phyloP scores from a whole-genome alignment of 1,139 yeast species.

The Kazachstania sp. region DNA sequence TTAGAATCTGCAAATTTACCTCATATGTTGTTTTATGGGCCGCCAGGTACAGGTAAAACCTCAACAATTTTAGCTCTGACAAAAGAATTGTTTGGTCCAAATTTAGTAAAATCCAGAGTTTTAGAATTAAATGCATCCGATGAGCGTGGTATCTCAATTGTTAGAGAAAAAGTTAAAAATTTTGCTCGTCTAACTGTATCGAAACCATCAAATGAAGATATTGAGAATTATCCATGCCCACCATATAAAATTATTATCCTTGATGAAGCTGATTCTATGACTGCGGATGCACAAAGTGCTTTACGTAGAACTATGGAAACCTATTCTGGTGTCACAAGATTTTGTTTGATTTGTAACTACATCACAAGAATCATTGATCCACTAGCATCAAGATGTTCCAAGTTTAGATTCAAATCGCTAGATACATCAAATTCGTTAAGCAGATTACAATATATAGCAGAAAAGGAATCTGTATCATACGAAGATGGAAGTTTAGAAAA shows the following conservation, averaged over 20 bases:
- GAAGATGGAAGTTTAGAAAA: constrained; percentile 49
- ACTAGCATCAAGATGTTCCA: constrained; percentile 89
- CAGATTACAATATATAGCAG: constrained; percentile 52
- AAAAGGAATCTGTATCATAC: constrained; percentile 40
- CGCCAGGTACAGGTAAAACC: constrained; percentile 96
- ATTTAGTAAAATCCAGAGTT: constrained; percentile 63
- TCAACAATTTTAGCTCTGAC: constrained; percentile 87
- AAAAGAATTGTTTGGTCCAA: constrained; percentile 72
- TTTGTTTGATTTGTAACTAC: constrained; percentile 89
- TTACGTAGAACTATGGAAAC: constrained; percentile 94
- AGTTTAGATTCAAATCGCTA: constrained; percentile 78
- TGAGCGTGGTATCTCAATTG: constrained; percentile 90
- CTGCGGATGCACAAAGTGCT: constrained; percentile 94
- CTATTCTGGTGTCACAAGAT: constrained; percentile 82
- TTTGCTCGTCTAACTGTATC: constrained; percentile 87
- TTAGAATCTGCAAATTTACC: constrained; percentile 77
- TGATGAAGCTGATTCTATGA: constrained; percentile 98
- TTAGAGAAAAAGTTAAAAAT: constrained; percentile 82
- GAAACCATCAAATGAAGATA: constrained; percentile 61
- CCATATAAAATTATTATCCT: constrained; percentile 78
- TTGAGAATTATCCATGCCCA: constrained; percentile 79
- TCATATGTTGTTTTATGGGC: constrained; percentile 93
- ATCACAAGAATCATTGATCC: constrained; percentile 96
- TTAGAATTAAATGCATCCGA: constrained; percentile 93
- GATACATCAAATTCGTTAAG: constrained; percentile 61